Evolutionary conservation across 768 basidiomycete genomes (phyloP).

Genomic region (Roridomyces roridus): DNA sequence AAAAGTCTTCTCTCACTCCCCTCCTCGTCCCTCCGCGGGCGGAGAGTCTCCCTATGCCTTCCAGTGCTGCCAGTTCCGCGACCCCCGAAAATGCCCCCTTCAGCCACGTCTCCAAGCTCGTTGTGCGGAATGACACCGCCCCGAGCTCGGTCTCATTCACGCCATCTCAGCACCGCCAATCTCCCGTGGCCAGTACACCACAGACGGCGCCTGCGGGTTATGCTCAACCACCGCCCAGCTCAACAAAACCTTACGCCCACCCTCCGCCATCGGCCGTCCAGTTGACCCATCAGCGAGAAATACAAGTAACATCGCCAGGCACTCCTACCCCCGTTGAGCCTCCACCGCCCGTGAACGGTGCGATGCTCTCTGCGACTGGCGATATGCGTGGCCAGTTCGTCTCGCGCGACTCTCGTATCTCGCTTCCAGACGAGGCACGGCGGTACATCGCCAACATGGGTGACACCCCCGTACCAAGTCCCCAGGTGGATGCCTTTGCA

Average conservation of each 20-base stretch:
- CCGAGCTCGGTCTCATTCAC: slow-evolving; percentile 11
- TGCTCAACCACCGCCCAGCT: slow-evolving; percentile 22
- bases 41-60: slow-evolving; percentile 39
- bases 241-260: slow-evolving; percentile 16
- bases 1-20: slow-evolving; percentile 44
- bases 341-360: slow-evolving; percentile 24
- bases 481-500: slow-evolving; percentile 47
- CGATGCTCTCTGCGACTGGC: slow-evolving; percentile 39
- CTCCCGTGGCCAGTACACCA: slow-evolving; percentile 18
- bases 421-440: slow-evolving; percentile 78
- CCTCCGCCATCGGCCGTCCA: slow-evolving; percentile 26
- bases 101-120: slow-evolving; percentile 5
- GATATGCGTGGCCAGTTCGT: slow-evolving; percentile 41
- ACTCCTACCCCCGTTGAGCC: slow-evolving; percentile 24
- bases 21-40: slow-evolving; percentile 46
- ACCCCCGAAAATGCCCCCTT: slow-evolving; percentile 40
- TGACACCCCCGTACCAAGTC: slow-evolving; percentile 67
- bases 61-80: slow-evolving; percentile 35
- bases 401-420: slow-evolving; percentile 71
- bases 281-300: neutral
- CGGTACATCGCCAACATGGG: slow-evolving; percentile 73
- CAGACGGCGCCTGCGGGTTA: slow-evolving; percentile 14
- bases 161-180: slow-evolving; percentile 11
- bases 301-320: slow-evolving; percentile 13
- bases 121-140: slow-evolving; percentile 5